These are phyloP conservation scores for Phoma sp. DNA, from an alignment of 2,329 filamentous ascomycete genomes.

Conservation along the genomic window DNA sequence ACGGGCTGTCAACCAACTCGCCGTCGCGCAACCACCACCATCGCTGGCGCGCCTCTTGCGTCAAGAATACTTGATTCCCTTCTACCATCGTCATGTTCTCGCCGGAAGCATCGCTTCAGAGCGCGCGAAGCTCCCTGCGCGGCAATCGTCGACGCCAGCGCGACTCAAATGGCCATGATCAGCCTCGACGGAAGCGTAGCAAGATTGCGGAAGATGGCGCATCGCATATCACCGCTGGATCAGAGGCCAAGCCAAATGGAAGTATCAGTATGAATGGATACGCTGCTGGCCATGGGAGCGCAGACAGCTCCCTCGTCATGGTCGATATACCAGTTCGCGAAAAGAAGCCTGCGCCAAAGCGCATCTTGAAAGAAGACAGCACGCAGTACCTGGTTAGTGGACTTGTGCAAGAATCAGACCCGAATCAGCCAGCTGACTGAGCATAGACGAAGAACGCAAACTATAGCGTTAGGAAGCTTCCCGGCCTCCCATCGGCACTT, in stretches of 20 bases:
- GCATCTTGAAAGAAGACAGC: constrained; percentile 68
- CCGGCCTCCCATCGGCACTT: constrained; percentile 79
- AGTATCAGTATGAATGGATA: constrained; percentile 41
- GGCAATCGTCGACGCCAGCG: constrained; percentile 55
- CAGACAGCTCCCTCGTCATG: constrained; percentile 38
- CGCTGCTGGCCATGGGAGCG: constrained; percentile 31
- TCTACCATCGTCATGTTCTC: constrained; percentile 45
- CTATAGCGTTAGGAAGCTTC: constrained; percentile 84
- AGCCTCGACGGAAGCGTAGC: constrained; percentile 55
- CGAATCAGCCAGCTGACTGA: constrained; percentile 13
- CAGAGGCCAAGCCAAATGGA: constrained; percentile 44
- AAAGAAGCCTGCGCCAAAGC: constrained; percentile 52
- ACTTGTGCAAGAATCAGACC: neutral
- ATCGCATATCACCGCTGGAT: constrained; percentile 26
- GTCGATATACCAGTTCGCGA: constrained; percentile 50
- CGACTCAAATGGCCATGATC: constrained; percentile 50
- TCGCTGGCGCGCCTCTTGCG: constrained; percentile 19
- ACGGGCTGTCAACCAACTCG: constrained; percentile 10
- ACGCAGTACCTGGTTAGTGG: constrained; percentile 68
- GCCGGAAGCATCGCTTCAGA: constrained; percentile 44
- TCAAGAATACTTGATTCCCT: neutral
- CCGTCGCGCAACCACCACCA: constrained; percentile 13
- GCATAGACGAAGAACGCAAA: constrained; percentile 79
- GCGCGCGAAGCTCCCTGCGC: constrained; percentile 48
- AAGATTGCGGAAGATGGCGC: constrained; percentile 54